Percentiles rank a stretch among this genome's conserved stretches.
Evolutionary conservation across 2,329 filamentous ascomycete genomes (phyloP).

Genomic region (Trichoderma sp.): DNA sequence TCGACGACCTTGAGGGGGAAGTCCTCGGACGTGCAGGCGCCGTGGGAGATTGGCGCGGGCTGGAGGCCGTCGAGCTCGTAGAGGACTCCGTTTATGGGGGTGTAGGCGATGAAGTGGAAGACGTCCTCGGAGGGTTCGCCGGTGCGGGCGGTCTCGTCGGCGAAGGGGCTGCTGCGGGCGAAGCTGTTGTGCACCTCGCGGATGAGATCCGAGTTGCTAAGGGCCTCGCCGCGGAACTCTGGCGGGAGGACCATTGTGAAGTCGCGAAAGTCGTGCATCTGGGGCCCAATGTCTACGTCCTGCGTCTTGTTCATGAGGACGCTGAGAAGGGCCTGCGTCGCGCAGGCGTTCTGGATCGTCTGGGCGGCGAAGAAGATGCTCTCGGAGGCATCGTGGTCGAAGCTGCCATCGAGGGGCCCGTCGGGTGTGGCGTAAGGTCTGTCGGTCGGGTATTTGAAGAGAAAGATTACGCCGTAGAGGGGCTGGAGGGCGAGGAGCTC

Average conservation of each 20-base stretch:
- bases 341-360: constrained; percentile 98
- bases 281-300: constrained; percentile 69
- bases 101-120: constrained; percentile 98
- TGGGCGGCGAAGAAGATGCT: constrained; percentile 92
- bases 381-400: constrained; percentile 73
- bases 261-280: constrained; percentile 77
- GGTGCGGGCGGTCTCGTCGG: constrained; percentile 76
- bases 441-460: constrained; percentile 92
- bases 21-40: constrained; percentile 65
- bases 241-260: constrained; percentile 83
- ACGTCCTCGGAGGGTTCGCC: constrained; percentile 75
- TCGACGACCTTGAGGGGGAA: constrained; percentile 82
- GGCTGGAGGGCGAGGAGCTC: constrained; percentile 70
- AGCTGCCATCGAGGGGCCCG: constrained; percentile 76
- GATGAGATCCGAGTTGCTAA: constrained; percentile 67
- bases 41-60: constrained; percentile 88
- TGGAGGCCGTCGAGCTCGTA: constrained; percentile 97
- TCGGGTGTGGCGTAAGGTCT: constrained; percentile 59
- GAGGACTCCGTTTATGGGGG: constrained; percentile 72
- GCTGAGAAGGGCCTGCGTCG: constrained; percentile 90
- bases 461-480: constrained; percentile 95
- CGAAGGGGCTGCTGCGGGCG: constrained; percentile 83
- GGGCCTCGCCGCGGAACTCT: constrained; percentile 64
- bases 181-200: constrained; percentile 87
- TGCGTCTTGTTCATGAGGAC: constrained; percentile 83